Base-by-base conservation (phyloP, 208 protist species). In the Trypanosomatidae sp. region DNA sequence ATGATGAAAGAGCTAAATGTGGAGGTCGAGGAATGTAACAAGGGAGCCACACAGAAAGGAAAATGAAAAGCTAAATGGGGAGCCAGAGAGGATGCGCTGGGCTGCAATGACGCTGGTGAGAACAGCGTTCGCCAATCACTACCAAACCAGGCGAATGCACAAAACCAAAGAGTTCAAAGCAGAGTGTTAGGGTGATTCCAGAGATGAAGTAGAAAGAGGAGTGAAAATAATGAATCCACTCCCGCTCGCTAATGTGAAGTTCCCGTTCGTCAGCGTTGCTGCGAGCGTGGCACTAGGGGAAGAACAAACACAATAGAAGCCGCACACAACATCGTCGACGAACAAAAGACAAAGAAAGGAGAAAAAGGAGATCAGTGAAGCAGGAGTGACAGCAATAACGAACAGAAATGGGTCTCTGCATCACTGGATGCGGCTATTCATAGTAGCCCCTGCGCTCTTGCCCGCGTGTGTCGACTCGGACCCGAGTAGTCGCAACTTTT, bases 171-270 rank as follows among this genome's bases (percentile, higher is more conserved):
- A 10, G 36, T 6, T 65, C 39, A 19, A 22, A 25, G 39, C 19
- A 17, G 60, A 44, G n/a, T 10, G 39, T 33, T 59, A 65, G 12
- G 39, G 60, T 28, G 60, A 22, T 9, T 65, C 60, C 22, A 22
- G n/a, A 10, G 22, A 25, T 65, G 25, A 10, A 65, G 60, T 62
- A 6, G 8, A 25, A 65, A 65, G 60, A 65, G 39, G 60, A 44
- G 39, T 44, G 30, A 22, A 65, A 65, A 65, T 13, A 65, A 44
- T n/a, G 60, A 65, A 65, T 19, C 60, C 60, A 65, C 33, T 3
- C 60, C 22, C 60, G 10, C 60, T 46, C 60, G 39, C 28, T 8
- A 13, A 47, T n/a, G 36, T 65, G 9, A n/a, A 10, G 22, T 25
- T 65, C 19, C 17, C 60, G 28, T 25, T 46, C n/a, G 60, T 47